Evolutionary conservation across 1,284 basidiomycete species (phyloP), one percentile per base, ranked within the genome.

Genomic region (Rhizopogon parksii): DNA sequence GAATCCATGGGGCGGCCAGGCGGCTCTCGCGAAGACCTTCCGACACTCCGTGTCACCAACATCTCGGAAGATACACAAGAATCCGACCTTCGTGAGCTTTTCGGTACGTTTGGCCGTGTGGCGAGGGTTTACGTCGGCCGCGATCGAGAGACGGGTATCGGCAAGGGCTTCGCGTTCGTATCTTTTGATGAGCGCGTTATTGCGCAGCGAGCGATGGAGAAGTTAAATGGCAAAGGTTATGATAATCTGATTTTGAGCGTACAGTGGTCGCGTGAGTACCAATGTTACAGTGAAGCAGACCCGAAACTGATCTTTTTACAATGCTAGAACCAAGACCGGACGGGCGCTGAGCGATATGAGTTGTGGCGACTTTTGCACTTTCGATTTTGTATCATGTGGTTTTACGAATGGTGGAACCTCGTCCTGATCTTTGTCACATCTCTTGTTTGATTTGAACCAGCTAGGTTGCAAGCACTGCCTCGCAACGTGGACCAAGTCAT

Each of bases 31-130:
- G 95, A 98, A 68, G 95, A 99, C 65, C 78, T 95, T 24, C 95
- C 96, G 3, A 99, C 96, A 0, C 80, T 99, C 21, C 91, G 96
- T 47, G 92, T 99, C 59, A 98, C 96, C 38, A 99, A 98, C 65
- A 87, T 99, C 55, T 93, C 91, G 30, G 89, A 94, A 68, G 96
- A 99, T 63, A 93, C 93, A 1, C 85, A 91, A 61, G 96, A 99
- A 68, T 88, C 87, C 66, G 96, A 99, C 70, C 75, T 99, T 47
- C 85, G 95, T 53, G 92, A 93, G 25, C 78, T 99, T 19, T 99
- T 99, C 69, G 80, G 84, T 47, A 64, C 73, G 19, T 91, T 95
- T 62, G 91, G 93, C 1, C 80, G 90, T 15, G 86, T 95, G 38
- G 85, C 83, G 38, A 76, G 94, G 48, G 93, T 98, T 48, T 98